These are phyloP conservation scores for Mercurialis annua DNA, from an alignment of 345 rosid genomes.

Conservation along the genomic window DNA sequence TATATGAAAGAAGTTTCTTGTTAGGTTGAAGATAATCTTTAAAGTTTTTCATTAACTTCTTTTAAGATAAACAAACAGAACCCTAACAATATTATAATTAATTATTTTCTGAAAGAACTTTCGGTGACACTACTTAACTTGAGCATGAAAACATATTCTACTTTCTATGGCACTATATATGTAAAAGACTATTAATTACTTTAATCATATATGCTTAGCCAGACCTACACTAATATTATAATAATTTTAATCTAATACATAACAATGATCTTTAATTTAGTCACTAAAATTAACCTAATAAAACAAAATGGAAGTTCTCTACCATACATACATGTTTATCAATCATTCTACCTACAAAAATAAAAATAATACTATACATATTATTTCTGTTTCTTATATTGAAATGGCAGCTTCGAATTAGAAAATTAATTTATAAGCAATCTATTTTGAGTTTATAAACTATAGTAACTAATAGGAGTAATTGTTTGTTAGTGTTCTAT, in stretches of 20 bases:
- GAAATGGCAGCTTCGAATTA: too few species aligned
- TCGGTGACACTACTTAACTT: conserved; percentile 14
- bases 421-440: too few species aligned
- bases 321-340: too few species aligned
- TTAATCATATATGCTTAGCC: not conserved
- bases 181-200: too few species aligned
- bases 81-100: conserved; percentile 9
- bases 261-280: not conserved
- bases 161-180: not conserved
- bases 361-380: too few species aligned
- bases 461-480: too few species aligned
- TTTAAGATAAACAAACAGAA: not conserved
- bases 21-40: not conserved
- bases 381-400: too few species aligned
- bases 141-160: conserved; percentile 1
- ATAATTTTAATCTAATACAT: not conserved
- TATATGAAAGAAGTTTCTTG: not conserved
- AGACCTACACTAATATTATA: not conserved
- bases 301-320: too few species aligned
- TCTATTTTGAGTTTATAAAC: too few species aligned
- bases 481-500: too few species aligned
- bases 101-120: conserved; percentile 23
- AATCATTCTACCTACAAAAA: too few species aligned
- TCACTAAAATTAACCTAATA: not conserved
- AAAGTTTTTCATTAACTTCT: not conserved